Conservation (phyloP, 768 basidiomycete genomes). For the button mushroom (Agaricus bisporus) region DNA sequence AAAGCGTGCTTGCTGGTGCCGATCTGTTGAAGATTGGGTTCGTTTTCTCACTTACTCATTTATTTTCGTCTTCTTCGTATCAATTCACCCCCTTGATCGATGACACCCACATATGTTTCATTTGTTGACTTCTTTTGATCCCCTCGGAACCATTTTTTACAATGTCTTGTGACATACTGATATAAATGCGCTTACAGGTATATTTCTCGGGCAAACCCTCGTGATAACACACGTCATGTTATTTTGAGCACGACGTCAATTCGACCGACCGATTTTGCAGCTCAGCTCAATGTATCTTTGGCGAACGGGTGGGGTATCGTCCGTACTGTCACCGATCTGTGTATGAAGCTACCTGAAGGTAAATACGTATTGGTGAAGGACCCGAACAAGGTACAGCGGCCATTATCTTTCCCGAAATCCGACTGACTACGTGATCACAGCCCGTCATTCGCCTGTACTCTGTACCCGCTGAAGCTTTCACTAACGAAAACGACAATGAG, state of each 20-base stretch:
- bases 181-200: constrained; percentile 48
- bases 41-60: constrained; percentile 11
- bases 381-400: constrained; percentile 80
- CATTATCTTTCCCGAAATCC: constrained; percentile 3
- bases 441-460: constrained; percentile 91
- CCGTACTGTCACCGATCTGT: constrained; percentile 87
- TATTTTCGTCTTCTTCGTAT: constrained; percentile 7
- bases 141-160: constrained; percentile 11
- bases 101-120: constrained; percentile 4
- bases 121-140: constrained; percentile 7
- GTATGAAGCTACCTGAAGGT: constrained; percentile 96
- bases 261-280: constrained; percentile 91
- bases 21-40: constrained; percentile 97
- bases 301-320: constrained; percentile 99
- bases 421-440: constrained; percentile 36
- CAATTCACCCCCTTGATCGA: constrained; percentile 5
- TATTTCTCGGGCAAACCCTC: constrained; percentile 89
- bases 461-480: constrained; percentile 86
- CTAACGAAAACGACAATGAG: constrained; percentile 60
- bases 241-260: constrained; percentile 92
- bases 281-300: constrained; percentile 91
- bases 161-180: constrained; percentile 13
- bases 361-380: constrained; percentile 97
- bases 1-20: constrained; percentile 91
- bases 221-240: constrained; percentile 93